phyloP scores from a whole-genome alignment of 331 rosid genomes.

The Malus hybrid region DNA sequence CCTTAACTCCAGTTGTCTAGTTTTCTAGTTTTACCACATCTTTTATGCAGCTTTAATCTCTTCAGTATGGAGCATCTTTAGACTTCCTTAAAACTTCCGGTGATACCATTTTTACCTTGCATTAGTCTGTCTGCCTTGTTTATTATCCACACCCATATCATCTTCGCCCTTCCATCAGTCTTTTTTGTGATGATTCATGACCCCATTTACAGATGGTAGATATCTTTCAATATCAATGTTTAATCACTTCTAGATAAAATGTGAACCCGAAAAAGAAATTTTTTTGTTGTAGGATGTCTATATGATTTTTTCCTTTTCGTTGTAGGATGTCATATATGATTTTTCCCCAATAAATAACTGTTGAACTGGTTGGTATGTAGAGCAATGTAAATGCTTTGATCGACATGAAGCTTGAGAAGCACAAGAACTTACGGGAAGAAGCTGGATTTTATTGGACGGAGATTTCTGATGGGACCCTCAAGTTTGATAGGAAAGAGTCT shows the following conservation, averaged over 20 bases:
- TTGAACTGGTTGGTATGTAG: constrained; percentile 42
- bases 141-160: background rate
- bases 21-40: too few species aligned
- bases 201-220: background rate
- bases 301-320: too few species aligned
- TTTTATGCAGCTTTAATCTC: background rate
- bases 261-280: too few species aligned
- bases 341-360: constrained; percentile 5
- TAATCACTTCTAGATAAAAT: too few species aligned
- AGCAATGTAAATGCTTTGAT: constrained; percentile 80
- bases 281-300: too few species aligned
- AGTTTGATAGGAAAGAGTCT: constrained; percentile 73
- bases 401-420: constrained; percentile 85
- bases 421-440: constrained; percentile 88
- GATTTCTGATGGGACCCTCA: constrained; percentile 69
- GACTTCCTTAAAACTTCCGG: background rate
- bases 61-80: background rate
- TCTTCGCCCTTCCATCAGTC: background rate
- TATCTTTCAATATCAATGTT: too few species aligned
- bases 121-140: background rate
- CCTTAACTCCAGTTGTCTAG: background rate
- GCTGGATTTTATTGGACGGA: constrained; percentile 80
- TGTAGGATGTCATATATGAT: too few species aligned
- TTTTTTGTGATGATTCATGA: background rate
- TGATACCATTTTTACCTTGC: background rate